phyloP scores from a whole-genome alignment of 345 rosid species.

The Durio zibethinus region DNA sequence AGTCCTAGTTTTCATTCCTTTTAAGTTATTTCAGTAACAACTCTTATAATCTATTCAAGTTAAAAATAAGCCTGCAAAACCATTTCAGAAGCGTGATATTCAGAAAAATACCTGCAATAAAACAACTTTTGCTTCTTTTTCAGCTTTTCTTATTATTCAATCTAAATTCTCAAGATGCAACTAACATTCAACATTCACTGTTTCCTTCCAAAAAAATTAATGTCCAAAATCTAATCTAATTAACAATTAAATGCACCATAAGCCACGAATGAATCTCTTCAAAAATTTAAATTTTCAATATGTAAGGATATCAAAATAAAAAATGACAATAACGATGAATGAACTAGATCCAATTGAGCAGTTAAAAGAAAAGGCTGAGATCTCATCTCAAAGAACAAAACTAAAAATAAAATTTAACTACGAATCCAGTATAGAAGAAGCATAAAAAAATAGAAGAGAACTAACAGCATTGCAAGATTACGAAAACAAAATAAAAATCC shows the following conservation, averaged over 20 bases:
- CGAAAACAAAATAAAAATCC: neutral
- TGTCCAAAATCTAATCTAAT: slow-evolving; percentile 3
- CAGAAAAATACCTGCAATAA: neutral
- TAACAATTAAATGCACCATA: neutral
- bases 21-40: neutral
- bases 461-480: neutral
- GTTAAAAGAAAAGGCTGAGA: slow-evolving; percentile 9
- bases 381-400: neutral
- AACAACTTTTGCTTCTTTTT: neutral
- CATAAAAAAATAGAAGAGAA: neutral
- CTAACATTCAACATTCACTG: neutral
- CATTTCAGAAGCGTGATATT: neutral
- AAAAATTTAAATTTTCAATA: neutral
- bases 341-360: slow-evolving; percentile 26
- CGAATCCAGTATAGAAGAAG: neutral
- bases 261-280: neutral
- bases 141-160: neutral
- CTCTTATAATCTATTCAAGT: neutral
- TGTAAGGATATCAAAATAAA: neutral
- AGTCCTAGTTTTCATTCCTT: neutral
- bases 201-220: neutral
- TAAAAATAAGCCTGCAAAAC: neutral
- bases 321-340: neutral
- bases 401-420: neutral
- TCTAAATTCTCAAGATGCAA: neutral